Conservation (phyloP, 345 rosid genomes). For the Brassica incana region DNA sequence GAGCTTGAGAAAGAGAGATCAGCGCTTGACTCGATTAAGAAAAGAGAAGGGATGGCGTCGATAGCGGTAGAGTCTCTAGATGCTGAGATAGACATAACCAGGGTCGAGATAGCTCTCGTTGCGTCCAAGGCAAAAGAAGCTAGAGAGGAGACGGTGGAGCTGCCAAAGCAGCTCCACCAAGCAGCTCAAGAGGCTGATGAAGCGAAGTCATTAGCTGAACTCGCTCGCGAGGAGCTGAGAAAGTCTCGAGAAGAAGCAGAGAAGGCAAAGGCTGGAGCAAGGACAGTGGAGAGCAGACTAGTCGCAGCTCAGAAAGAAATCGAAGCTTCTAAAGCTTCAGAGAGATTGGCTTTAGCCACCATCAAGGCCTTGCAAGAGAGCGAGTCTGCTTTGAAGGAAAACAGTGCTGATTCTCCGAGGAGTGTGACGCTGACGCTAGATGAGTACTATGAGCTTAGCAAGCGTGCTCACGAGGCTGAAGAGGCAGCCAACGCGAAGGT, state of each 20-base stretch:
- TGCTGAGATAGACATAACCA: constrained; percentile 70
- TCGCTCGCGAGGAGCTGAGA: constrained; percentile 70
- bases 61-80: constrained; percentile 72
- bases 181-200: constrained; percentile 79
- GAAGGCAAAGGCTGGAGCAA: constrained; percentile 77
- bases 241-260: constrained; percentile 79
- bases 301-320: constrained; percentile 78
- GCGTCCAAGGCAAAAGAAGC: constrained; percentile 70
- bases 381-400: constrained; percentile 47
- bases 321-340: constrained; percentile 85
- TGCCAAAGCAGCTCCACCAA: constrained; percentile 73
- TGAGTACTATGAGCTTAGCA: constrained; percentile 90
- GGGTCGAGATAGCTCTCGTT: constrained; percentile 53
- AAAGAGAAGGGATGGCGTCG: constrained; percentile 84
- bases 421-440: constrained; percentile 73
- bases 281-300: constrained; percentile 69
- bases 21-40: constrained; percentile 56
- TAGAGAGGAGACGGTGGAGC: constrained; percentile 56
- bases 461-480: constrained; percentile 73
- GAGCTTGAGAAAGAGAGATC: constrained; percentile 71
- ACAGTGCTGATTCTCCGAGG: constrained; percentile 46
- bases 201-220: constrained; percentile 65
- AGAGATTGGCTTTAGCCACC: constrained; percentile 78
- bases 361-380: constrained; percentile 87
- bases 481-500: constrained; percentile 72